A percentile compares a stretch with the other conserved stretches of the same genome.
These are phyloP conservation scores for Rhamnella rubrinervis DNA, from an alignment of 331 rosid species.

Conservation along the genomic window DNA sequence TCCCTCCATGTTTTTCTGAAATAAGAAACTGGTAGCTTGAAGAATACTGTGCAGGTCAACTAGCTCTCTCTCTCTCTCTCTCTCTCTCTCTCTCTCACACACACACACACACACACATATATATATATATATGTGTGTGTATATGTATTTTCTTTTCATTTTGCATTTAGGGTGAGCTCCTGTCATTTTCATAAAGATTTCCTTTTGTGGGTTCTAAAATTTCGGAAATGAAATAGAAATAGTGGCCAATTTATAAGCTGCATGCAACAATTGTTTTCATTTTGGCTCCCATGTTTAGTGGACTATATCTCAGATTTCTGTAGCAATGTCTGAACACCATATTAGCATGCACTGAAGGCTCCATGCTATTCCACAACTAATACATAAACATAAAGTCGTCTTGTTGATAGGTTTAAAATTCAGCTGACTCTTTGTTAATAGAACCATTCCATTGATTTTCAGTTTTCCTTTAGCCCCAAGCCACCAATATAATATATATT, in stretches of 20 bases:
- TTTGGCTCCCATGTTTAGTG: neutral
- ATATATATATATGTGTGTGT: no score
- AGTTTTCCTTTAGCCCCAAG: no score
- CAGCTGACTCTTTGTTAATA: no score
- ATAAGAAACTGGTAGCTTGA: neutral
- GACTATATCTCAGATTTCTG: neutral
- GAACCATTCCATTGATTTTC: no score
- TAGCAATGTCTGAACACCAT: neutral
- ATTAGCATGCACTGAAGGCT: no score
- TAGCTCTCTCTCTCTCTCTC: no score
- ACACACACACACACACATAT: no score
- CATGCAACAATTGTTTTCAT: neutral
- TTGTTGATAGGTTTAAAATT: no score
- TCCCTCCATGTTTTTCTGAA: neutral
- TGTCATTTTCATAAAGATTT: neutral
- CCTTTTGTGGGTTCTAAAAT: neutral
- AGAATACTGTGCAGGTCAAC: neutral
- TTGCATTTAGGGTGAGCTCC: neutral
- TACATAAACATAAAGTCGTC: no score
- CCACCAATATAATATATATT: no score
- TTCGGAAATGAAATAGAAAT: neutral
- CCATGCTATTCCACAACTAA: no score
- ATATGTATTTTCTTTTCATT: neutral
- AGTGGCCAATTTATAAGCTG: neutral
- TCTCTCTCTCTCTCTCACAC: no score